Conservation (phyloP, 371 early-diverging fungal species). For the Rhizopus stolonifer region DNA sequence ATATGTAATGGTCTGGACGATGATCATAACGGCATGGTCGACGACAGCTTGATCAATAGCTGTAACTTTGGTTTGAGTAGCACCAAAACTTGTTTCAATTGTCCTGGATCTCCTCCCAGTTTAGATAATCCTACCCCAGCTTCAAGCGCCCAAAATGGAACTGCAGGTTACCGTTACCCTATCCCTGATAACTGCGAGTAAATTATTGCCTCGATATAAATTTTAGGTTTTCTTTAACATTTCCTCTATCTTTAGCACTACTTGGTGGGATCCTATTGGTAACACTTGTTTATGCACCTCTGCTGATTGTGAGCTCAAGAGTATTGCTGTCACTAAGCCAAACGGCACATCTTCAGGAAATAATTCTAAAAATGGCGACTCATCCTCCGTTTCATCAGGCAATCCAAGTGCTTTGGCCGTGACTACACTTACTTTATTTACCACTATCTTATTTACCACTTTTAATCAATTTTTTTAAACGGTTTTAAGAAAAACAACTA, state of each 20-base stretch:
- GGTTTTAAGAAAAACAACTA: neutral
- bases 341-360: slow-evolving; percentile 1
- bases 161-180: slow-evolving; percentile 46
- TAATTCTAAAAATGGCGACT: neutral
- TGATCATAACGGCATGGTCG: slow-evolving; percentile 45
- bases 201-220: slow-evolving; percentile 6
- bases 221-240: neutral
- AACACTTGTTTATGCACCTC: slow-evolving; percentile 53
- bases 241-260: slow-evolving; percentile 28
- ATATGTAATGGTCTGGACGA: slow-evolving; percentile 77
- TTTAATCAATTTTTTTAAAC: slow-evolving; percentile 10
- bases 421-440: slow-evolving; percentile 1
- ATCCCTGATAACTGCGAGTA: slow-evolving; percentile 66
- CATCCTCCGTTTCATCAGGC: neutral
- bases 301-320: slow-evolving; percentile 46
- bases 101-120: slow-evolving; percentile 54
- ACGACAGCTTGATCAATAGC: slow-evolving; percentile 42
- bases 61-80: slow-evolving; percentile 58
- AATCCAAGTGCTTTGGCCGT: neutral
- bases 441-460: slow-evolving; percentile 7
- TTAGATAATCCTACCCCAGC: slow-evolving; percentile 53
- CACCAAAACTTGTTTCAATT: slow-evolving; percentile 69
- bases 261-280: slow-evolving; percentile 73
- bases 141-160: slow-evolving; percentile 44
- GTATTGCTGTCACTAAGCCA: slow-evolving; percentile 31